Base-by-base conservation (phyloP, 2,329 filamentous ascomycete genomes). In the Paracoccidioides lutzii region DNA sequence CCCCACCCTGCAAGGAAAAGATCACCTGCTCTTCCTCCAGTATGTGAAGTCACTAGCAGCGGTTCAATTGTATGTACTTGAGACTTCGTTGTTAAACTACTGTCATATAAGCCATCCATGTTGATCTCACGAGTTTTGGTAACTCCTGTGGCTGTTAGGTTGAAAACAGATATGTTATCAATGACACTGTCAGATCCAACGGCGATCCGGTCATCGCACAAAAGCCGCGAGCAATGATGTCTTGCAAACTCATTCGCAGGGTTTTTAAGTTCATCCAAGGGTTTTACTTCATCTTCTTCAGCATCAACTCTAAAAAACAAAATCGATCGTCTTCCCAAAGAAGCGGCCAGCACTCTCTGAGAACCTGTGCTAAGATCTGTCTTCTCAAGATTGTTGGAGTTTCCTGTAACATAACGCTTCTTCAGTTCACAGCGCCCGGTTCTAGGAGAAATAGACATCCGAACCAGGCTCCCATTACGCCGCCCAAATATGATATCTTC, bases 1-100 rank as follows among this genome's bases (percentile, higher is more conserved):
- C 80, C 80, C 65, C 79, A 81, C 7, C 81, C 81, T 37, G 78
- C 78, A 2, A 85, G 68, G 57, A 84, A 83, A 0, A 80, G 67
- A 49, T 79, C 68, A 2, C 77, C 77, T 3, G 71, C 61, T 15
- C 64, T 66, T 9, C 66, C 67, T 30, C 59, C 57, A 4, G 59
- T 63, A 9, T 57, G 56, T 1, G 59, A 58, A 15, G 58, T 44
- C 28, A 61, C 57, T 52, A 65, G 62, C 12, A 75, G 62, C 22
- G 71, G 67, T 12, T 67, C 66, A 44, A 75, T 69, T 58, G 64
- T 64, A 59, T 71, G 66, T 52, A 73, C 60, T 51, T 64, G 64
- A 33, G 65, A 58, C 42, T 63, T 66, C 44, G 54, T 57, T 44
- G 54, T 54, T 38, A 54, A 57, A 9, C 65, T 61, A 45, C 62